Percentiles rank a stretch among this genome's conserved stretches.
These are phyloP conservation scores for Volvariella volvacea DNA, from an alignment of 1,284 basidiomycete species.

Conservation along the genomic window DNA sequence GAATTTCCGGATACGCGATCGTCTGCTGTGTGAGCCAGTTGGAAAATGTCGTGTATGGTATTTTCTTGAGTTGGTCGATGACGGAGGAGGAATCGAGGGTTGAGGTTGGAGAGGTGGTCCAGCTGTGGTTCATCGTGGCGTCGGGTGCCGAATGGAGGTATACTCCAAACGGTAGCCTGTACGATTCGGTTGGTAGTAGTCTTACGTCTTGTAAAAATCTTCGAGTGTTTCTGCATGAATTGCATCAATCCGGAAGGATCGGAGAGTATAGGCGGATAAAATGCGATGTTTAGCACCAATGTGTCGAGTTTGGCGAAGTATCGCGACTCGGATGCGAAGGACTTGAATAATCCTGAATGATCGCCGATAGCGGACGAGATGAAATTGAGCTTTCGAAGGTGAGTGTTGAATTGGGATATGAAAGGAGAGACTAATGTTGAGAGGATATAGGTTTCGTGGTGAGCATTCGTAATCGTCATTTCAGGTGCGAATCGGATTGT, in stretches of 20 bases:
- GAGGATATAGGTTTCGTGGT: slow-evolving; percentile 4
- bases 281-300: slow-evolving; percentile 8
- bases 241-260: slow-evolving; percentile 6
- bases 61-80: too few relatives aligned
- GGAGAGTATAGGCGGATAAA: slow-evolving; percentile 9
- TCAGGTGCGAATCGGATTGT: slow-evolving; percentile 8
- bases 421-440: slow-evolving; percentile 6
- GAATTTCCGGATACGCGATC: too few relatives aligned
- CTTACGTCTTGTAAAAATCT: too few relatives aligned
- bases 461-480: slow-evolving; percentile 3
- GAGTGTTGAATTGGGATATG: slow-evolving; percentile 1
- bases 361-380: slow-evolving; percentile 10
- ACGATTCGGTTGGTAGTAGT: too few relatives aligned
- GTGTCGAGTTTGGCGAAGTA: slow-evolving; percentile 5
- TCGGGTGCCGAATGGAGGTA: too few relatives aligned
- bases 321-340: slow-evolving; percentile 4
- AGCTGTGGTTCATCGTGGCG: too few relatives aligned
- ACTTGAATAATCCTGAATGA: slow-evolving; percentile 9
- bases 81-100: too few relatives aligned
- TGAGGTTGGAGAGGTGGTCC: too few relatives aligned
- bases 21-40: too few relatives aligned
- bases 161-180: too few relatives aligned
- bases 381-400: slow-evolving; percentile 8
- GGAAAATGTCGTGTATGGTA: too few relatives aligned
- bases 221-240: slow-evolving; percentile 1